Evolutionary conservation across 192 early-diverging fungal species (phyloP).

Genomic region (Phlyctochytrium bullatum): DNA sequence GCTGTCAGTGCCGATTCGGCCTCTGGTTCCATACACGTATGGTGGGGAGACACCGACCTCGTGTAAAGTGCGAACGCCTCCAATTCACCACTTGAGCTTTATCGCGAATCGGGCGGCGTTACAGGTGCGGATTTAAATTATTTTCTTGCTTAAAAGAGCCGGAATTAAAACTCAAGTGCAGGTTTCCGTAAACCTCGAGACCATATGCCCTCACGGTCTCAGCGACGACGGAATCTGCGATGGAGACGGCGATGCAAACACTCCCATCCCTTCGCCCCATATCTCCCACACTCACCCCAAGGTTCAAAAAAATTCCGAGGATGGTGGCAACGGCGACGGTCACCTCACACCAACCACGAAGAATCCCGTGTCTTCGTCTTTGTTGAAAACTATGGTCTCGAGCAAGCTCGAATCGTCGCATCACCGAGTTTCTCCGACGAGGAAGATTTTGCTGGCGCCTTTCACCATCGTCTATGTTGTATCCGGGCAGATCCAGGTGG

Average conservation of each 20-base stretch:
- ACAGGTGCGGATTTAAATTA: slow-evolving; percentile 4
- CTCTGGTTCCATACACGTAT: slow-evolving; percentile 58
- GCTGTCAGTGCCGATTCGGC: slow-evolving; percentile 43
- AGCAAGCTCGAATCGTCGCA: not conserved
- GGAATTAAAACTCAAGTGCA: not conserved
- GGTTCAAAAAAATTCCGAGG: not conserved
- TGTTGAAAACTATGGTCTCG: no score
- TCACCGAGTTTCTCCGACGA: slow-evolving; percentile 23
- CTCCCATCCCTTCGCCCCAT: slow-evolving; percentile 15
- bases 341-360: slow-evolving; percentile 10
- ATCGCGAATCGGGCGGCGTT: slow-evolving; percentile 34
- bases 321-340: not conserved
- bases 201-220: slow-evolving; percentile 44
- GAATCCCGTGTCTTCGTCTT: no score
- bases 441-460: slow-evolving; percentile 52
- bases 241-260: slow-evolving; percentile 29
- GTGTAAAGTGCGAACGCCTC: slow-evolving; percentile 26
- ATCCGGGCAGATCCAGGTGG: slow-evolving; percentile 42
- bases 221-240: slow-evolving; percentile 34
- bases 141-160: not conserved
- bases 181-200: slow-evolving; percentile 36
- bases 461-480: slow-evolving; percentile 60
- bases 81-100: slow-evolving; percentile 36
- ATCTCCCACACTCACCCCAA: not conserved
- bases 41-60: slow-evolving; percentile 52